Evolutionary conservation across 768 basidiomycete species (phyloP), one percentile per base, ranked within the genome.

Genomic region (Inosperma sp.): DNA sequence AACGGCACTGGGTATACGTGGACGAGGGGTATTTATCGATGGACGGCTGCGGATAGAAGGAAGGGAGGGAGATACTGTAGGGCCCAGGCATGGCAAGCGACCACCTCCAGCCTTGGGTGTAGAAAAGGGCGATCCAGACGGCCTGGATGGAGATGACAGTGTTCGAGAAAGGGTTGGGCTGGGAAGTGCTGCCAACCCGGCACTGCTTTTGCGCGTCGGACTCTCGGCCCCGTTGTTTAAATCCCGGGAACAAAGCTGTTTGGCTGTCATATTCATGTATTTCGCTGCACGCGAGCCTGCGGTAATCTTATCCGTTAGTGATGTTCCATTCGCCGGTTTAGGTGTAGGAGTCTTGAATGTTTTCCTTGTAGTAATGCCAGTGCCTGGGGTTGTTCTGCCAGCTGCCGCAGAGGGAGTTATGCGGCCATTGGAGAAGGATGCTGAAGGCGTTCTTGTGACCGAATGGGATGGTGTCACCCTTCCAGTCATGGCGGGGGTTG

Each of bases 221-320:
- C 62, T 70, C 27, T 62, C 55, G 27, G 61, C 48, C 37, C 53
- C 56, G 37, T 60, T 54, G 51, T 69, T 44, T 25, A 25, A 49
- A 51, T 60, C 69, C 44, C 77, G 78, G 19, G 73, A 77, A 62
- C 66, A 81, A 52, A 94, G 76, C 58, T 92, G 88, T 62, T 85
- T 81, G 1, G 91, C 91, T 1, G 89, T 93, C 79, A 93, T 81
- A 13, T 83, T 81, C 26, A 86, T 73, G 63, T 93, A 93, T 65
- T 85, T 88, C 35, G 87, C 86, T 8, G 92, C 91, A 37, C 92
- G 75, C 3, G 90, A 90, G 3, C 91, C 91, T 5, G 82, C 83
- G 3, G 91, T 90, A 51, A 93, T 83, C 57, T 71, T 69, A 61
- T 72, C 66, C 5, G 66, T 58, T 19, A 70, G 66, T 52, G 65